Evolutionary conservation across 2,329 filamentous ascomycete genomes (phyloP).

Genomic region (Phialocephala subalpina): DNA sequence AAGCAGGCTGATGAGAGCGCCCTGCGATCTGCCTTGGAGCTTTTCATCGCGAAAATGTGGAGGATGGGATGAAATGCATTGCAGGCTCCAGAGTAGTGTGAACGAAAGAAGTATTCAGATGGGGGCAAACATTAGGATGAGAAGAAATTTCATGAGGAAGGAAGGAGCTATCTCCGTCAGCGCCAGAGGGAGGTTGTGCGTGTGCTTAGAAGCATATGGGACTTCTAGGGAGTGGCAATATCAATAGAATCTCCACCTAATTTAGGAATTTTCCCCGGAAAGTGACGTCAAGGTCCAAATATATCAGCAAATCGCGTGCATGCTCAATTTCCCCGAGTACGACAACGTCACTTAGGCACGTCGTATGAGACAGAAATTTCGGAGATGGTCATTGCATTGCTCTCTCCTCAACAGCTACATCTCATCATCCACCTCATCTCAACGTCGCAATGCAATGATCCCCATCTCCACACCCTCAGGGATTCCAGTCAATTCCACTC

Average conservation of each 20-base stretch:
- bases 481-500: neutral
- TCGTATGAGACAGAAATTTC: neutral
- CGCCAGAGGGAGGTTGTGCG: too few relatives aligned
- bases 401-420: neutral
- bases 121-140: neutral
- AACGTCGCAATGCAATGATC: neutral
- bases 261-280: too few relatives aligned
- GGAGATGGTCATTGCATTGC: conserved; percentile 5
- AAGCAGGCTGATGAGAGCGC: neutral
- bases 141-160: neutral
- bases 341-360: neutral
- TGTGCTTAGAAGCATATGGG: too few relatives aligned
- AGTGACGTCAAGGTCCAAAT: too few relatives aligned
- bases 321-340: neutral
- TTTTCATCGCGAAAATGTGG: neutral
- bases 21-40: neutral
- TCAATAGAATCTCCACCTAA: too few relatives aligned
- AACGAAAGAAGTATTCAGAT: neutral
- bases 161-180: too few relatives aligned
- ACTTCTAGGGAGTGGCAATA: too few relatives aligned
- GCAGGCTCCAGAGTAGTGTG: neutral
- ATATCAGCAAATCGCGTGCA: too few relatives aligned
- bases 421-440: neutral
- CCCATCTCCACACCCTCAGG: conserved; percentile 7
- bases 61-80: neutral